Evolutionary conservation across 139 green algal genomes (phyloP), one percentile per base, ranked within the genome.

Genomic region (Nannochloris sp.): DNA sequence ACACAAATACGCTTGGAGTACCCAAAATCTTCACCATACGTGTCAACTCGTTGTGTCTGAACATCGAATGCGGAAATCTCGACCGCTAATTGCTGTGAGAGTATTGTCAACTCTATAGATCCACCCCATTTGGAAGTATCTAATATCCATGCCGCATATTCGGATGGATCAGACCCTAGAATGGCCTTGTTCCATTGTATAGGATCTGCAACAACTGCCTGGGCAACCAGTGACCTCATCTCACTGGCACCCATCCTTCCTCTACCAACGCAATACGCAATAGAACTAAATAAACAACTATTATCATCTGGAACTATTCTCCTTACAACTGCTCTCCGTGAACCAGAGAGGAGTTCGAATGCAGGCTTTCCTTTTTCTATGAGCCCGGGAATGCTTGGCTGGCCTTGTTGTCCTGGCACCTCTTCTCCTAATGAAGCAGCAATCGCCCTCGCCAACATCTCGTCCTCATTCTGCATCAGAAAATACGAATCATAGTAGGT

Each of bases 11-110:
- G 60, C 50, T 87, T 66, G 10, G 6, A 23, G 57, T 86, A 85
- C 2, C 72, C 78, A 11, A 65, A 44, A 10, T 63, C 78, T 49
- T 91, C 68, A 0, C 87, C 88, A 71, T 94, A 97, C 23, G 92
- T 56, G 67, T 96, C 88, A 69, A 87, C 50, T 6, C 88, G 75
- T 62, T 83, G 73, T 11, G 88, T 93, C 31, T 84, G 80, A 36
- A 95, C 91, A 75, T 97, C 92, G 71, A 88, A 96, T 2, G 89
- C 91, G 2, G 88, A 90, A 44, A 98, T 93, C 74, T 96, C 84
- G 4, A 72, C 34, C 8, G 55, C 43, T 49, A 83, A 92, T 56
- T 88, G 72, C 10, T 60, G 66, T 1, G 82, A 69, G 27, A 98
- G 77, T 64, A 98, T 94, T 57, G 73, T 81, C 34, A 98, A 83